These are phyloP conservation scores for Sugiyamaella japonica DNA, from an alignment of 1,139 yeast genomes.

Conservation along the genomic window DNA sequence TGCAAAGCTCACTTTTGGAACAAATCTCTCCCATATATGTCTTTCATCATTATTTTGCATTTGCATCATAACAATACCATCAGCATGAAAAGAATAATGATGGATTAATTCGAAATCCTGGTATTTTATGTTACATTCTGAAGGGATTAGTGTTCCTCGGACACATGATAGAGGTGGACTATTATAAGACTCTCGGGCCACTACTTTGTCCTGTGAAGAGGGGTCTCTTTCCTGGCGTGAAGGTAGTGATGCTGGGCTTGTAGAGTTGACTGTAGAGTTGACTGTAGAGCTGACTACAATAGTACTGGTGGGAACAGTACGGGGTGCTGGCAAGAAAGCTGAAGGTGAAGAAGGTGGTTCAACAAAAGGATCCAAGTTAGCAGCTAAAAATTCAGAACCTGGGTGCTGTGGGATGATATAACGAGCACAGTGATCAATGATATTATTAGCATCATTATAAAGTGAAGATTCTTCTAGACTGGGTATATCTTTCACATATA, in stretches of 20 bases:
- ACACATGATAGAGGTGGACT: neutral
- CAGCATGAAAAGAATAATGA: constrained; percentile 21
- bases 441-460: neutral
- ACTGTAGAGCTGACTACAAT: too few species aligned
- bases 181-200: neutral
- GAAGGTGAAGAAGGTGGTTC: neutral
- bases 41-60: constrained; percentile 16
- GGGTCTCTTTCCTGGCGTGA: neutral
- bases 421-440: neutral
- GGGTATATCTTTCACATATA: constrained; percentile 17
- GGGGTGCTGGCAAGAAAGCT: neutral
- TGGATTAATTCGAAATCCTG: constrained; percentile 25
- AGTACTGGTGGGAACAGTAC: neutral
- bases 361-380: neutral
- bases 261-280: too few species aligned
- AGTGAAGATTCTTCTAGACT: neutral
- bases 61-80: constrained; percentile 21
- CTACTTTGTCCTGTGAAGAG: neutral
- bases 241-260: neutral
- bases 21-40: constrained; percentile 24
- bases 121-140: constrained; percentile 16
- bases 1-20: constrained; percentile 25
- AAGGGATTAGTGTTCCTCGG: constrained; percentile 19
- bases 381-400: neutral
- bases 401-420: neutral